phyloP scores from a whole-genome alignment of 208 protist species.

The Wallacemonas sp. region DNA sequence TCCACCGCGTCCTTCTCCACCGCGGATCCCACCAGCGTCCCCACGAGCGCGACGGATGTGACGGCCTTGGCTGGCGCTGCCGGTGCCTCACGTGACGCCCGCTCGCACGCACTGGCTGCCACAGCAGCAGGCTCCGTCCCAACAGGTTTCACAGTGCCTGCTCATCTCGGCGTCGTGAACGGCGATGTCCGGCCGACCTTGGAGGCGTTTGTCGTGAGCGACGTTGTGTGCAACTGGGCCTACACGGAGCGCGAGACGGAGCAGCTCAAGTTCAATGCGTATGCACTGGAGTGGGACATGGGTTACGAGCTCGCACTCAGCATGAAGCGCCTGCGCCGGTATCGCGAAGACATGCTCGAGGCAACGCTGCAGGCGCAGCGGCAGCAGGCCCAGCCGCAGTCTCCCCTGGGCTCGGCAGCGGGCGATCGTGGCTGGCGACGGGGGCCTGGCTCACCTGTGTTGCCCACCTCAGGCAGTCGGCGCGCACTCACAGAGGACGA shows the following conservation, averaged over 20 bases:
- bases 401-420: not conserved
- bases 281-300: conserved; percentile 84
- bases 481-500: conserved; percentile 4
- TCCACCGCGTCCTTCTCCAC: not conserved
- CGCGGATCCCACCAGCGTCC: not conserved
- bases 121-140: no score
- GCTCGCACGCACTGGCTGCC: no score
- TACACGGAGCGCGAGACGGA: conserved; percentile 59
- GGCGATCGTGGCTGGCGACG: not conserved
- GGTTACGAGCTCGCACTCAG: conserved; percentile 70
- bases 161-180: conserved; percentile 16
- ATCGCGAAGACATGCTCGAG: conserved; percentile 20
- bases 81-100: no score
- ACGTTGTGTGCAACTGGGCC: conserved; percentile 50
- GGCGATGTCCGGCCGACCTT: conserved; percentile 35
- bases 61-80: not conserved
- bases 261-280: conserved; percentile 53
- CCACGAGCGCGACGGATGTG: not conserved
- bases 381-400: not conserved
- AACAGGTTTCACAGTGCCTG: no score
- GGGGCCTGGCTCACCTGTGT: not conserved
- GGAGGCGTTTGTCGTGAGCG: conserved; percentile 49
- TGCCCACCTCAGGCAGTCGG: conserved; percentile 4
- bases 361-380: not conserved
- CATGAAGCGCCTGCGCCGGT: conserved; percentile 49